A percentile compares a stretch with the other conserved stretches of the same genome.
These are phyloP conservation scores for Salvia rosmarinus DNA, from an alignment of 257 asterid species.

Conservation along the genomic window DNA sequence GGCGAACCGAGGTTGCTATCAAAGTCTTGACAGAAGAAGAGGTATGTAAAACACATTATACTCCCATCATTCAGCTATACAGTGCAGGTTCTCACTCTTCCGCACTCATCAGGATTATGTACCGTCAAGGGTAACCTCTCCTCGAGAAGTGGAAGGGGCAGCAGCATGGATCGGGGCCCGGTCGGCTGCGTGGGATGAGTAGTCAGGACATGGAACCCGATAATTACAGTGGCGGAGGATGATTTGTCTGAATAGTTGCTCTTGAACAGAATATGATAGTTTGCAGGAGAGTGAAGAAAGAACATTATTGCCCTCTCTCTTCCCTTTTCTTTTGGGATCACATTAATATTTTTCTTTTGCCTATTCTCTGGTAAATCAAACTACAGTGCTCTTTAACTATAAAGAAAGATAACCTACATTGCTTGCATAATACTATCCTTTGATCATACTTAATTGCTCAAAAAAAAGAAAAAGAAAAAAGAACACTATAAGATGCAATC, in stretches of 20 bases:
- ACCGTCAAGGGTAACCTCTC: slow-evolving; percentile 45
- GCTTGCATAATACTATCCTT: slow-evolving; percentile 8
- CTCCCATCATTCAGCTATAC: neutral
- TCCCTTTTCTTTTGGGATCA: neutral
- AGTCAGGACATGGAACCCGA: slow-evolving; percentile 58
- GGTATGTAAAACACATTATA: slow-evolving; percentile 40
- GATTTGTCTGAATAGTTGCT: slow-evolving; percentile 66
- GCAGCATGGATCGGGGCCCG: slow-evolving; percentile 44
- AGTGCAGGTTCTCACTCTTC: neutral
- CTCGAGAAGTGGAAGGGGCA: slow-evolving; percentile 52
- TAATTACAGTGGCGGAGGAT: slow-evolving; percentile 71
- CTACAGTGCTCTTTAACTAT: slow-evolving; percentile 1
- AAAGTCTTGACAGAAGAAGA: slow-evolving; percentile 62
- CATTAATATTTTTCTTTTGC: neutral
- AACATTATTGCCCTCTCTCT: slow-evolving; percentile 6
- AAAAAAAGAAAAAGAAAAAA: neutral
- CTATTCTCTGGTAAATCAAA: slow-evolving; percentile 1
- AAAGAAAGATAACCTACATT: slow-evolving; percentile 14
- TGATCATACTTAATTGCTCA: neutral
- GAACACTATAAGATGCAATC: neutral
- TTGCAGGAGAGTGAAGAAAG: neutral
- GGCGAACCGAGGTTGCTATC: slow-evolving; percentile 56
- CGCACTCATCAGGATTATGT: slow-evolving; percentile 53
- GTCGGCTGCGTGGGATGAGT: slow-evolving; percentile 42
- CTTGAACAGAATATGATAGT: slow-evolving; percentile 20